Percentiles rank a stretch among this genome's conserved stretches.
Evolutionary conservation across 768 basidiomycete genomes (phyloP).

Genomic region (Tulasnella sp.): DNA sequence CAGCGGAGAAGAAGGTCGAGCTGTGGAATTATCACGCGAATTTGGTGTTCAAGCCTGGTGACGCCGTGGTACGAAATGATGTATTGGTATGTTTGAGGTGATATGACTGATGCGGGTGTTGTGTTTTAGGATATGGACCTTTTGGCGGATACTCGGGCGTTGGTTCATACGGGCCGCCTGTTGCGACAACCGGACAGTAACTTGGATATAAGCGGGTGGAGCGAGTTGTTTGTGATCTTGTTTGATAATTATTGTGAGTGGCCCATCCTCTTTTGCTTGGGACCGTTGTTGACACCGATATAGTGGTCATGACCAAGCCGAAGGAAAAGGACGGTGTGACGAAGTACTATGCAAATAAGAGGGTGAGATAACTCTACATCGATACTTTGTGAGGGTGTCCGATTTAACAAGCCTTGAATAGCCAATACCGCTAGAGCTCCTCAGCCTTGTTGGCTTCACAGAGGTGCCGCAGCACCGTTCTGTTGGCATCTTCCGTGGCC

Average conservation of each 20-base stretch:
- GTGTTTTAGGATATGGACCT: constrained; percentile 70
- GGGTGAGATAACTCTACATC: constrained; percentile 38
- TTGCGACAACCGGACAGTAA: constrained; percentile 80
- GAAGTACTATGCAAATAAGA: constrained; percentile 67
- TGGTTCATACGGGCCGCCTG: constrained; percentile 74
- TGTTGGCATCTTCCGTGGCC: constrained; percentile 55
- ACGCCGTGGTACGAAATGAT: constrained; percentile 41
- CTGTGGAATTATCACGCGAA: constrained; percentile 76
- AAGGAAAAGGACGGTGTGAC: constrained; percentile 64
- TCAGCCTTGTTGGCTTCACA: constrained; percentile 72
- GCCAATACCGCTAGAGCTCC: constrained; percentile 87
- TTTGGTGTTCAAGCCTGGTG: constrained; percentile 67
- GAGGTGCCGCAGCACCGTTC: constrained; percentile 67
- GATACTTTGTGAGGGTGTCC: background rate
- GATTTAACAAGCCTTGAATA: constrained; percentile 25
- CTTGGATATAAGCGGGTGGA: constrained; percentile 81
- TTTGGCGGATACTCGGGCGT: constrained; percentile 62
- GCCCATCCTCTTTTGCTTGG: background rate
- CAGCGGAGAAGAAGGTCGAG: constrained; percentile 80
- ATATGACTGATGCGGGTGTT: background rate
- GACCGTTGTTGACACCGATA: background rate
- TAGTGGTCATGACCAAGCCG: constrained; percentile 82
- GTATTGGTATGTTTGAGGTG: background rate
- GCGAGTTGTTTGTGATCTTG: constrained; percentile 75
- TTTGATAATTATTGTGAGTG: constrained; percentile 89